Conservation (phyloP, 108 stramenopile species). For the Licmophora abbreviata region DNA sequence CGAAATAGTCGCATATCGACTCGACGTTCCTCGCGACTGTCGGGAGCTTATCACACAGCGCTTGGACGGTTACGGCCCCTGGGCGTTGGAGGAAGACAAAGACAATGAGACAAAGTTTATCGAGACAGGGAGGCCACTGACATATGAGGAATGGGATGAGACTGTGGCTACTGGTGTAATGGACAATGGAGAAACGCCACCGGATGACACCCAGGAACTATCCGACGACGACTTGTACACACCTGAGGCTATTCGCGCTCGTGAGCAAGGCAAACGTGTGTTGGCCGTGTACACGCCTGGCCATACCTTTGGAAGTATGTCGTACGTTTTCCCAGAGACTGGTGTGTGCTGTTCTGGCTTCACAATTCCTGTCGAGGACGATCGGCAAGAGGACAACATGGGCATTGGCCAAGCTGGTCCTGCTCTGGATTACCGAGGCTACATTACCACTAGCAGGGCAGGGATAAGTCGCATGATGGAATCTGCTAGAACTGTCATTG, state of each 20-base stretch:
- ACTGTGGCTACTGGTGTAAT: constrained; percentile 34
- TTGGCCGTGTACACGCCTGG: constrained; percentile 80
- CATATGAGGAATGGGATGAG: constrained; percentile 58
- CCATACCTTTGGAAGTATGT: constrained; percentile 69
- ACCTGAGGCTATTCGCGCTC: constrained; percentile 51
- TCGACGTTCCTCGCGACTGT: constrained; percentile 79
- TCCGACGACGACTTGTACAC: constrained; percentile 34
- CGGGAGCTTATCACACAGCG: constrained; percentile 48
- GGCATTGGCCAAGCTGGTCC: constrained; percentile 41
- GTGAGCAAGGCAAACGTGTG: constrained; percentile 59
- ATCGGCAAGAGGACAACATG: constrained; percentile 26
- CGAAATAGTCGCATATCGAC: constrained; percentile 46
- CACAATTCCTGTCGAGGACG: constrained; percentile 70
- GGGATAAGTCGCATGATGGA: constrained; percentile 63
- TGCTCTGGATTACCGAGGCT: constrained; percentile 64
- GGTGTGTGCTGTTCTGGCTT: constrained; percentile 63
- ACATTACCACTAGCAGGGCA: constrained; percentile 61
- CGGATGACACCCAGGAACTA: constrained; percentile 17
- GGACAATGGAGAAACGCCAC: constrained; percentile 32
- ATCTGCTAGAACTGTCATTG: constrained; percentile 51
- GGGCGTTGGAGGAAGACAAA: constrained; percentile 59
- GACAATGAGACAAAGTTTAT: constrained; percentile 24
- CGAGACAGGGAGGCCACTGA: constrained; percentile 59
- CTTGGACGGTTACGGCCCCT: constrained; percentile 83
- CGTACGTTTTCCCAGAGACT: constrained; percentile 67